phyloP scores from a whole-genome alignment of 2,329 filamentous ascomycete species.

The Colletotrichum salicis region DNA sequence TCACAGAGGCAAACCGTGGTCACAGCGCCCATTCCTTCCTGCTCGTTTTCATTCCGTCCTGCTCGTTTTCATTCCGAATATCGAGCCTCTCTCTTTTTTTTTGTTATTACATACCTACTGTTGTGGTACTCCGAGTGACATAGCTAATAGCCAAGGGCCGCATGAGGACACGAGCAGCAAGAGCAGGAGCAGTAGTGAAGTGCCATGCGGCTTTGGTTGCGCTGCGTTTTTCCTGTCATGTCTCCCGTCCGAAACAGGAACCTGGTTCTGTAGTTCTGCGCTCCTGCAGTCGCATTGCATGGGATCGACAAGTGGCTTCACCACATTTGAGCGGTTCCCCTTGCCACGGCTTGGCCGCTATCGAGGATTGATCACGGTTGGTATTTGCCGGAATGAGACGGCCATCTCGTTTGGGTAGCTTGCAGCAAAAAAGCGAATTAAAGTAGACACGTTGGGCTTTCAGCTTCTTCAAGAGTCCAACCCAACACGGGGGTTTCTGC shows the following conservation, averaged over 20 bases:
- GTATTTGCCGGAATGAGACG: conserved; percentile 3
- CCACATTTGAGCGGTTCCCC: conserved; percentile 4
- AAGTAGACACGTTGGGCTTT: not conserved
- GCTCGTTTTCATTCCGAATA: too few species aligned
- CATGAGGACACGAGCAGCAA: not conserved
- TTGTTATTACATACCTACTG: too few species aligned
- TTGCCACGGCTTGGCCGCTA: conserved; percentile 11
- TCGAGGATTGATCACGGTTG: conserved; percentile 19
- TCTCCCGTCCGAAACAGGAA: conserved; percentile 4
- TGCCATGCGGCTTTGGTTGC: not conserved
- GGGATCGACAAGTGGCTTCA: conserved; percentile 23
- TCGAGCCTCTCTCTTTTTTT: not conserved
- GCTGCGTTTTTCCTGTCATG: not conserved
- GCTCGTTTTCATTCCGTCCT: not conserved
- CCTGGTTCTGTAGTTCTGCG: not conserved
- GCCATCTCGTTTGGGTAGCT: not conserved
- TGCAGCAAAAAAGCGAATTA: not conserved
- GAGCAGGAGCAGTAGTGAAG: not conserved
- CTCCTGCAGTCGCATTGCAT: conserved; percentile 10
- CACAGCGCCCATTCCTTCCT: not conserved
- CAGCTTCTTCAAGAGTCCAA: not conserved
- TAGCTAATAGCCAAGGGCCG: not conserved
- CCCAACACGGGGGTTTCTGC: not conserved
- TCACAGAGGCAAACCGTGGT: not conserved
- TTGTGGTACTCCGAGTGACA: conserved; percentile 1